phyloP scores from a whole-genome alignment of 2,329 filamentous ascomycete genomes.

The Neopestalotiopsis rosae region DNA sequence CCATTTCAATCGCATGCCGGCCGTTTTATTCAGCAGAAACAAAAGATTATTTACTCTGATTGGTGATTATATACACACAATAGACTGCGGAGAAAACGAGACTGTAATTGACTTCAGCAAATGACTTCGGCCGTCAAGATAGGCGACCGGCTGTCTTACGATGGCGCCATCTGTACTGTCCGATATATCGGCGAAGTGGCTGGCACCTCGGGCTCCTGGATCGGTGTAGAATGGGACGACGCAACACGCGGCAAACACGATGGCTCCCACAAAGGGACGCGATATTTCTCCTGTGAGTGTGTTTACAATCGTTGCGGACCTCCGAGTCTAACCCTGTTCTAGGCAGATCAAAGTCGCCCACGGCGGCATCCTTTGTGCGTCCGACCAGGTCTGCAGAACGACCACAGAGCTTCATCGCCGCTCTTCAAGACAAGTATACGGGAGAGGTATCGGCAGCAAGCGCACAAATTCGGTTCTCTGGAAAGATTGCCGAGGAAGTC shows the following conservation, averaged over 20 bases:
- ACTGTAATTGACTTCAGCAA: not conserved
- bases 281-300: slow-evolving; percentile 80
- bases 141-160: slow-evolving; percentile 82
- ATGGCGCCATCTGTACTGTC: slow-evolving; percentile 79
- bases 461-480: slow-evolving; percentile 71
- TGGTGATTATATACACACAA: not conserved
- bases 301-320: no score
- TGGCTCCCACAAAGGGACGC: slow-evolving; percentile 77
- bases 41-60: not conserved
- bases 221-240: slow-evolving; percentile 98
- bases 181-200: slow-evolving; percentile 80
- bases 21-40: not conserved
- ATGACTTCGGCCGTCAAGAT: slow-evolving; percentile 43
- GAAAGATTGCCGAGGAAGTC: slow-evolving; percentile 88
- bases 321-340: not conserved
- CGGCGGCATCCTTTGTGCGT: slow-evolving; percentile 85
- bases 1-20: not conserved
- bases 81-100: not conserved
- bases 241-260: slow-evolving; percentile 85
- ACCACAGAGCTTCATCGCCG: slow-evolving; percentile 77
- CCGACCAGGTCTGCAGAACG: slow-evolving; percentile 73
- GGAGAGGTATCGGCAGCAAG: slow-evolving; percentile 53
- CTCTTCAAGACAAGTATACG: slow-evolving; percentile 84
- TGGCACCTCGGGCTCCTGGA: slow-evolving; percentile 80
- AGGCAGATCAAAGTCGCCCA: slow-evolving; percentile 68